Conservation (phyloP, 306 rosid species). For the Fagus crenata region DNA sequence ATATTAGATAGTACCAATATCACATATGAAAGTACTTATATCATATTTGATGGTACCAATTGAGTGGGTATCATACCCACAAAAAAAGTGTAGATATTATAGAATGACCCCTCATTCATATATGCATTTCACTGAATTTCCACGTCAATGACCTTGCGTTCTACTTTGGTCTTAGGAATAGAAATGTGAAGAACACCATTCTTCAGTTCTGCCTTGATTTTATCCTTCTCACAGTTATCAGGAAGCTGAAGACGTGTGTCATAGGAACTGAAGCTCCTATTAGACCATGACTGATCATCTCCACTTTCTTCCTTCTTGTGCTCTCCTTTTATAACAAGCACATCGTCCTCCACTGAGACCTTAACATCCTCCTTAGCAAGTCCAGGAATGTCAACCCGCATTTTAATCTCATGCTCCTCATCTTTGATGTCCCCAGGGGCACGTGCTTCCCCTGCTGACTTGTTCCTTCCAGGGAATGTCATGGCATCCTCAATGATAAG, state of each 20-base stretch:
- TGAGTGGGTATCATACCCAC: too few species aligned
- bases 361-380: slow-evolving; percentile 72
- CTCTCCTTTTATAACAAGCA: slow-evolving; percentile 58
- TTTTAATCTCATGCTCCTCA: slow-evolving; percentile 57
- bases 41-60: too few species aligned
- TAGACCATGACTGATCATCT: slow-evolving; percentile 46
- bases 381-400: slow-evolving; percentile 92
- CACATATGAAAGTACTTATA: too few species aligned
- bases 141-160: slow-evolving; percentile 71
- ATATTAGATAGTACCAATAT: too few species aligned
- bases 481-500: slow-evolving; percentile 52
- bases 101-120: background rate
- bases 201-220: slow-evolving; percentile 71
- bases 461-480: slow-evolving; percentile 44
- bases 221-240: slow-evolving; percentile 59
- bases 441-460: slow-evolving; percentile 46
- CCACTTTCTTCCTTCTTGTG: slow-evolving; percentile 38
- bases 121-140: slow-evolving; percentile 45
- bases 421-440: slow-evolving; percentile 77
- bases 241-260: slow-evolving; percentile 66
- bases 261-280: slow-evolving; percentile 47
- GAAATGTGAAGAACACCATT: slow-evolving; percentile 80
- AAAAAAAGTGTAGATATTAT: too few species aligned
- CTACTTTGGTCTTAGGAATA: slow-evolving; percentile 65
- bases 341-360: slow-evolving; percentile 60